Evolutionary conservation across 441 rosid genomes (phyloP).

Genomic region (Jatropha podagrica): DNA sequence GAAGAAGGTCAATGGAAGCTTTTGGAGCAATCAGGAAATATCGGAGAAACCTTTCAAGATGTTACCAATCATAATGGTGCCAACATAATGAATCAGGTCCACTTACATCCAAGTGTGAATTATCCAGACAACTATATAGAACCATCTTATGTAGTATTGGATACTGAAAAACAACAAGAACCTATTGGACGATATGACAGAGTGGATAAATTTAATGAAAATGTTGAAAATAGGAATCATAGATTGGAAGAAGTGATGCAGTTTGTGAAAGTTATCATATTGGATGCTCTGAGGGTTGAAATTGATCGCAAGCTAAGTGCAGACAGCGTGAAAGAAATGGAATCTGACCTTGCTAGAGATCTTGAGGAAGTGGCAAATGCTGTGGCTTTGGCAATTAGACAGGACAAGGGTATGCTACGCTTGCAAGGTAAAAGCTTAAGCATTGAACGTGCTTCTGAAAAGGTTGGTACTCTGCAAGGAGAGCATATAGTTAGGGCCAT

Average conservation of each 20-base stretch:
- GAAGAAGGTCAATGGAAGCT: constrained; percentile 97
- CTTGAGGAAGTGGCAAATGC: constrained; percentile 70
- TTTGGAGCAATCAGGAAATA: constrained; percentile 61
- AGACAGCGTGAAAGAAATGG: constrained; percentile 57
- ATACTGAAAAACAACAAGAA: constrained; percentile 50
- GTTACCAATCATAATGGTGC: constrained; percentile 27
- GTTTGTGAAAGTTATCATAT: constrained; percentile 58
- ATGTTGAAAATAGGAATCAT: constrained; percentile 30
- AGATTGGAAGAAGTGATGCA: constrained; percentile 46
- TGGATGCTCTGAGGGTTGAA: constrained; percentile 75
- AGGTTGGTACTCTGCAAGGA: constrained; percentile 62
- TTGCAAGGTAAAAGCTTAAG: constrained; percentile 34
- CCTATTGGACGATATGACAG: constrained; percentile 37
- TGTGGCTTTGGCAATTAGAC: constrained; percentile 54
- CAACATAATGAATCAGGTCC: constrained; percentile 27
- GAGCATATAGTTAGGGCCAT: constrained; percentile 60
- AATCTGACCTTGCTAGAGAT: constrained; percentile 60
- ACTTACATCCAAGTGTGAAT: constrained; percentile 32
- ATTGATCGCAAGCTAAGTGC: constrained; percentile 63
- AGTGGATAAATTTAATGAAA: constrained; percentile 31
- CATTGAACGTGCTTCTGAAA: constrained; percentile 35
- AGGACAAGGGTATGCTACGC: constrained; percentile 38
- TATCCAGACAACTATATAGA: constrained; percentile 50
- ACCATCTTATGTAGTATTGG: constrained; percentile 68
- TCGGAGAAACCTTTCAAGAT: constrained; percentile 36